Evolutionary conservation across 306 rosid genomes (phyloP), one percentile per base, ranked within the genome.

Genomic region (Alnus rubra): DNA sequence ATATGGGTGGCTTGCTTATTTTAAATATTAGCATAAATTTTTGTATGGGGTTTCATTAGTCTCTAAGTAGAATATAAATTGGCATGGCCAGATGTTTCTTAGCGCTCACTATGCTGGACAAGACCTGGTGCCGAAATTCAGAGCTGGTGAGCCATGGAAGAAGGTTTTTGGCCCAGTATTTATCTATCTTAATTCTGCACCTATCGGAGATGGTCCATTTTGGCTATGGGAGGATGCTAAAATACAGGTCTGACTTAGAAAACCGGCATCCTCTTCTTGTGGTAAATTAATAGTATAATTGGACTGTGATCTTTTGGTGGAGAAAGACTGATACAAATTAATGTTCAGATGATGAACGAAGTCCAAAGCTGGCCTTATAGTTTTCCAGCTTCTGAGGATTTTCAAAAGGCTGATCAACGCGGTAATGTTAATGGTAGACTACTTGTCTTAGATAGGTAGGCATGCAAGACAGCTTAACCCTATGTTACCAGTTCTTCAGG

Each of bases 71-170:
- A 76, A 42, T 76, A 9, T 80, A 54, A 55, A 49, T 59, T 83
- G 78, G 82, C 47, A 35, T 86, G 35, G 9, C 73, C 79, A 94
- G 98, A 89, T 92, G 75, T 94, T 88, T 79, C 81, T 92, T 8
- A 95, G 98, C 55, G 83, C 96, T n/a, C 98, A 95, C 80, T 95
- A 92, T 80, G 86, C 94, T 0, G 98, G 98, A 75, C 92, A 75
- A 71, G 97, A 91, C 73, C 79, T 95, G 85, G 88, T 91, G 44
- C 74, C 92, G 1, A 82, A 87, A 48, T 86, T 95, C 78, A 83
- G 79, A 73, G 52, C 83, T 13, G 87, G 87, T 33, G 98, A 95
- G 87, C 71, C 95, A 58, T 95, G 98, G 98, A 95, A 92, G 89
- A 95, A 91, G 80, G 96, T 95, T 45, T 90, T 85, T 75, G 98